These are phyloP conservation scores for Tylopilus balloui DNA, from an alignment of 768 basidiomycete genomes.

Conservation along the genomic window DNA sequence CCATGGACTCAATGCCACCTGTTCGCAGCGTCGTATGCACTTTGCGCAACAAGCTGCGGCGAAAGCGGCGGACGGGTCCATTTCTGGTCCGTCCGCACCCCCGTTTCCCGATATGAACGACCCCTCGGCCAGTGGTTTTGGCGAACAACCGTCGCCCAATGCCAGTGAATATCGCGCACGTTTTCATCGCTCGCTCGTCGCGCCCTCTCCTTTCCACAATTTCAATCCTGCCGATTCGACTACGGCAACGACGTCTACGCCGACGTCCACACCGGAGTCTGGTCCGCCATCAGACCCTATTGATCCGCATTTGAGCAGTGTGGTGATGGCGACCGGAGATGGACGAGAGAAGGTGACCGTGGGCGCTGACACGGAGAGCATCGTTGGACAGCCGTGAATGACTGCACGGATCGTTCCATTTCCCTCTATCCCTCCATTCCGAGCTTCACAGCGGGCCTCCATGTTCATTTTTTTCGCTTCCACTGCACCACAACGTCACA, in stretches of 20 bases:
- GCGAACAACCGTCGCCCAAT: slow-evolving; percentile 29
- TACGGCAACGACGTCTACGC: slow-evolving; percentile 31
- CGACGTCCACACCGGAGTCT: slow-evolving; percentile 33
- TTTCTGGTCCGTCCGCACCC: slow-evolving; percentile 24
- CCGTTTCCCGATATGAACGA: slow-evolving; percentile 34
- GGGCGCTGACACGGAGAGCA: slow-evolving; percentile 27
- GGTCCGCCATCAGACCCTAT: slow-evolving; percentile 32
- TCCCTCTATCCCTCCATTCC: neutral
- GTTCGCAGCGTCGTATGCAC: slow-evolving; percentile 43
- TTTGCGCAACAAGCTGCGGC: slow-evolving; percentile 37
- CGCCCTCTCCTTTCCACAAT: slow-evolving; percentile 55
- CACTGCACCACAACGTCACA: neutral
- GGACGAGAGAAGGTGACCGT: slow-evolving; percentile 21
- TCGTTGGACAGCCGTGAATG: slow-evolving; percentile 17
- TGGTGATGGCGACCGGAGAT: slow-evolving; percentile 24
- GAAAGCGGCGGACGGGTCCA: slow-evolving; percentile 29
- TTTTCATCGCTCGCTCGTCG: slow-evolving; percentile 57
- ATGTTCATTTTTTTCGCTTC: neutral
- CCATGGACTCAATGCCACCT: neutral
- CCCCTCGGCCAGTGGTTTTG: slow-evolving; percentile 25
- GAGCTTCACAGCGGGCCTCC: neutral
- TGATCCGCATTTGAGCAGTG: slow-evolving; percentile 30
- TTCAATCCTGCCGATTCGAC: slow-evolving; percentile 28
- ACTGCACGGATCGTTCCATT: neutral
- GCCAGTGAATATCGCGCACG: slow-evolving; percentile 60